phyloP scores from a whole-genome alignment of 2,329 filamentous ascomycete genomes.

The Cladophialophora yegresii region DNA sequence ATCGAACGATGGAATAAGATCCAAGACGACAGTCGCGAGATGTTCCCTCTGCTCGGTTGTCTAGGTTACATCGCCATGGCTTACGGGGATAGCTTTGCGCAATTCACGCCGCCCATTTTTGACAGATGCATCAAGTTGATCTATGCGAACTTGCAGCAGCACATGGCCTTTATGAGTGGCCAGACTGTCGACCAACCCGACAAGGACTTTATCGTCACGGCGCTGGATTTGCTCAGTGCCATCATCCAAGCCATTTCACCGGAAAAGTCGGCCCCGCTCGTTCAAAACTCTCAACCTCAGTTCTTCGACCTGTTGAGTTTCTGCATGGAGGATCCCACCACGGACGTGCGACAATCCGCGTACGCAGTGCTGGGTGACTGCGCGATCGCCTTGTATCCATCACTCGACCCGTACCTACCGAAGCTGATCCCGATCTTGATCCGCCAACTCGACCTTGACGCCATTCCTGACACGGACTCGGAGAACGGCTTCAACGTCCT shows the following conservation, averaged over 20 bases:
- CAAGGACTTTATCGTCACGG: conserved; percentile 96
- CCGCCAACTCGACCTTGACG: conserved; percentile 80
- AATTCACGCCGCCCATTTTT: conserved; percentile 86
- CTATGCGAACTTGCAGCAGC: conserved; percentile 83
- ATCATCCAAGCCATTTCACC: conserved; percentile 86
- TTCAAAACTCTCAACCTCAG: conserved; percentile 72
- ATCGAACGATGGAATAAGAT: conserved; percentile 86
- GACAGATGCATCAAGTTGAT: conserved; percentile 86
- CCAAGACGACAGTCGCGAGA: conserved; percentile 82
- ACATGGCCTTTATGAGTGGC: conserved; percentile 69
- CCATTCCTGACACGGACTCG: conserved; percentile 73
- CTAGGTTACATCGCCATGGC: conserved; percentile 91
- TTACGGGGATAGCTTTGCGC: conserved; percentile 76
- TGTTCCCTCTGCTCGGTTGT: conserved; percentile 95
- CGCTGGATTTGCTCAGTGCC: conserved; percentile 86
- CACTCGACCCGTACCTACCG: conserved; percentile 72
- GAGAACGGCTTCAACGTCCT: conserved; percentile 87
- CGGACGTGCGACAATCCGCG: conserved; percentile 93
- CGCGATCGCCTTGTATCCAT: conserved; percentile 84
- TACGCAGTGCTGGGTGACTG: conserved; percentile 95
- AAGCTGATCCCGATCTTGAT: conserved; percentile 77
- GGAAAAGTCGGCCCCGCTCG: conserved; percentile 72
- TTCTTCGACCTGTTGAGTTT: conserved; percentile 90
- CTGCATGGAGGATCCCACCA: conserved; percentile 87
- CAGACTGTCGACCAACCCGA: conserved; percentile 74